Percentiles rank a stretch among this genome's conserved stretches.
Conservation (phyloP, 2,329 filamentous ascomycete species). For the Paecilomyces niveus region DNA sequence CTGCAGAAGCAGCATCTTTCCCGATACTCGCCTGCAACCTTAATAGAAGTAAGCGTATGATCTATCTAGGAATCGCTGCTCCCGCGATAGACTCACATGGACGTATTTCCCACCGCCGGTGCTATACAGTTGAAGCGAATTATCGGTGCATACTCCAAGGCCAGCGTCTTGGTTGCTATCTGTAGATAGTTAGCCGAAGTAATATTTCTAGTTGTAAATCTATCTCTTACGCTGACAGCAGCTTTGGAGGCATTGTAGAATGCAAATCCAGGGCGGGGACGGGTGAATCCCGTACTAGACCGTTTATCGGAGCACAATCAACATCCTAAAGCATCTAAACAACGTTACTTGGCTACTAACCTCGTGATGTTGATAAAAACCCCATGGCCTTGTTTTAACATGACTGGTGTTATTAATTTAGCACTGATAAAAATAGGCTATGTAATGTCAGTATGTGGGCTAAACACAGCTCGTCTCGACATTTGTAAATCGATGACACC, state of each 20-base stretch:
- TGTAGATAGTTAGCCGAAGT: background rate
- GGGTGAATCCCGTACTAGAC: slow-evolving; percentile 6
- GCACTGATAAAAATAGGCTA: slow-evolving; percentile 8
- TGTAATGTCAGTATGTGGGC: too few species aligned
- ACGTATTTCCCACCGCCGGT: slow-evolving; percentile 9
- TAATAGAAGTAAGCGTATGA: too few species aligned
- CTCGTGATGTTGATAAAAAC: slow-evolving; percentile 8
- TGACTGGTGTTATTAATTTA: slow-evolving; percentile 2
- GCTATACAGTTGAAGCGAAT: slow-evolving; percentile 11
- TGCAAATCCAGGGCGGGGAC: slow-evolving; percentile 9
- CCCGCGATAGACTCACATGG: slow-evolving; percentile 4
- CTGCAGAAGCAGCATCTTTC: background rate
- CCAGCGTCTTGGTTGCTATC: slow-evolving; percentile 8
- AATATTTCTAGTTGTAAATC: background rate
- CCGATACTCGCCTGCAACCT: slow-evolving; percentile 1
- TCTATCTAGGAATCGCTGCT: too few species aligned
- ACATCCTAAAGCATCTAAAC: too few species aligned
- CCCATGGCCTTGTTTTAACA: slow-evolving; percentile 4
- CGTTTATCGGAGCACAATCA: too few species aligned
- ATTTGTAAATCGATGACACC: too few species aligned
- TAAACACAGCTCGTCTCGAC: too few species aligned
- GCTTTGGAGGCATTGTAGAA: slow-evolving; percentile 11
- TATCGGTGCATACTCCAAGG: slow-evolving; percentile 8
- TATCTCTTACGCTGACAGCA: slow-evolving; percentile 3
- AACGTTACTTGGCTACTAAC: too few species aligned